phyloP scores from a whole-genome alignment of 2,329 filamentous ascomycete species.

The Orbilia quercus region DNA sequence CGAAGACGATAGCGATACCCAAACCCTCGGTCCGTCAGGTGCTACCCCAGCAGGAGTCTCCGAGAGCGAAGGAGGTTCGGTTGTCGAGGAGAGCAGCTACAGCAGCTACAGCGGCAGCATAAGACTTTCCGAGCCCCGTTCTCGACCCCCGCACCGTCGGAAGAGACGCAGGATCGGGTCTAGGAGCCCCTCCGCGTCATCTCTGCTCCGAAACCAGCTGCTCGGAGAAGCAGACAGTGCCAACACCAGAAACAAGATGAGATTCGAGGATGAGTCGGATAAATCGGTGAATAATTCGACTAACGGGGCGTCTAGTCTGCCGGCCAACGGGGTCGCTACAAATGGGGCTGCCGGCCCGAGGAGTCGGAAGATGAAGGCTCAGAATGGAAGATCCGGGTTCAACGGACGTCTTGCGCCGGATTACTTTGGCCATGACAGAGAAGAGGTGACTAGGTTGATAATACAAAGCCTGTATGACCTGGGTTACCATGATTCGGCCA shows the following conservation, averaged over 20 bases:
- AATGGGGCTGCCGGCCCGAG: constrained; percentile 37
- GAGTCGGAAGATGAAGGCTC: constrained; percentile 41
- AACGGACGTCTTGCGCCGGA: constrained; percentile 44
- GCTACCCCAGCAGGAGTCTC: constrained; percentile 49
- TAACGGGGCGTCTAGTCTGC: constrained; percentile 42
- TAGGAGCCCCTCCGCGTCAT: constrained; percentile 54
- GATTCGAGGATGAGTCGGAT: constrained; percentile 55
- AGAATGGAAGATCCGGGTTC: constrained; percentile 26
- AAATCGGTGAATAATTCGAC: constrained; percentile 33
- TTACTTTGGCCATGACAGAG: constrained; percentile 87
- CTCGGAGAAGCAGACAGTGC: constrained; percentile 50
- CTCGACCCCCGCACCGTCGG: constrained; percentile 40
- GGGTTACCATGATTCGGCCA: constrained; percentile 83
- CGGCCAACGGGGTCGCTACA: constrained; percentile 33
- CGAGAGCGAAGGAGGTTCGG: constrained; percentile 50
- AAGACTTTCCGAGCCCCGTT: constrained; percentile 45
- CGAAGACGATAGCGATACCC: constrained; percentile 53
- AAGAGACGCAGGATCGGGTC: constrained; percentile 54
- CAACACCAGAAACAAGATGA: constrained; percentile 35
- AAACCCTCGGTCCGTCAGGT: constrained; percentile 49
- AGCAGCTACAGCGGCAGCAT: constrained; percentile 42
- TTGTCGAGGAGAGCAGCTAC: constrained; percentile 47
- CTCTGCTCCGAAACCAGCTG: constrained; percentile 53
- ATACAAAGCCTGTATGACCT: constrained; percentile 91
- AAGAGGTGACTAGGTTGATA: constrained; percentile 90